Conservation (phyloP, 2,329 filamentous ascomycete genomes). For the Ceratocystis cubensis region DNA sequence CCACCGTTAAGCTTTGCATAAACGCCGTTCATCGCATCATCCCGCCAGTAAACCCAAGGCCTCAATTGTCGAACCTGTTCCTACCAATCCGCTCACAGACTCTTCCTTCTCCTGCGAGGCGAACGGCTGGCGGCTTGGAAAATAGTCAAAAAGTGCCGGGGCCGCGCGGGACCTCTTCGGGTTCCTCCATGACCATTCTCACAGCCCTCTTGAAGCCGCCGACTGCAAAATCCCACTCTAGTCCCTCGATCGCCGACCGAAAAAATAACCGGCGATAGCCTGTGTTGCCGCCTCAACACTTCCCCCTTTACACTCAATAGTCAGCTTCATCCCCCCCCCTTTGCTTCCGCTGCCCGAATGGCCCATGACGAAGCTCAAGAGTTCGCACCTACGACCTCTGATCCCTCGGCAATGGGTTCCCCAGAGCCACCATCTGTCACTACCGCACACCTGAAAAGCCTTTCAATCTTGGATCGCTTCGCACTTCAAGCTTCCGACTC, state of each 20-base stretch:
- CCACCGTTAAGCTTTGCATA: background rate
- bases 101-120: background rate
- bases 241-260: background rate
- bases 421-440: slow-evolving; percentile 35
- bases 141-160: slow-evolving; percentile 10
- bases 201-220: background rate
- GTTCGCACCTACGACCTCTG: slow-evolving; percentile 18
- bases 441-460: slow-evolving; percentile 34
- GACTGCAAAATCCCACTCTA: background rate
- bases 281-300: background rate
- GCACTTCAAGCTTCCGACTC: slow-evolving; percentile 44
- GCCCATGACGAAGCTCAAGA: slow-evolving; percentile 20
- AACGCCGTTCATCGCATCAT: background rate
- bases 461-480: slow-evolving; percentile 44
- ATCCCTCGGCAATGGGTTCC: slow-evolving; percentile 17
- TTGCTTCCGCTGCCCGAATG: slow-evolving; percentile 13
- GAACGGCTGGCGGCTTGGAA: slow-evolving; percentile 12
- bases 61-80: background rate
- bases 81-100: background rate
- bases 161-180: slow-evolving; percentile 4
- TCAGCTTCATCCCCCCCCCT: background rate
- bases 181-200: slow-evolving; percentile 4
- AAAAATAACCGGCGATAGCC: slow-evolving; percentile 5
- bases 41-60: background rate
- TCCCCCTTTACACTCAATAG: background rate